Evolutionary conservation across 495 filamentous ascomycete genomes (phyloP), one percentile per base, ranked within the genome.

Genomic region (Aspergillus leporis): DNA sequence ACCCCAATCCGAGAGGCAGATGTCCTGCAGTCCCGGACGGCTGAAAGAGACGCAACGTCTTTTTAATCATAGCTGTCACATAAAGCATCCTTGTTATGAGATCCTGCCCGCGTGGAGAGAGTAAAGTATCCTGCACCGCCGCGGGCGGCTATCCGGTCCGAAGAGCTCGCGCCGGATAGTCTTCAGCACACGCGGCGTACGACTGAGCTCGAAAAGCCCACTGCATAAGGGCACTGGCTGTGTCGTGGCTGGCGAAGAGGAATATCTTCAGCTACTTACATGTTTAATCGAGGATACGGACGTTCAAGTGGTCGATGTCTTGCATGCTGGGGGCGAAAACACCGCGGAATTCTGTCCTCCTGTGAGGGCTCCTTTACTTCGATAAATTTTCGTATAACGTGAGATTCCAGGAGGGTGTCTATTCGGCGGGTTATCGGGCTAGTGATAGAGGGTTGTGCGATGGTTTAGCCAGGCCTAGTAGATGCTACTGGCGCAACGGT

Each of bases 11-110:
- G 5, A 71, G 68, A 5, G 64, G 32, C 5, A 72, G 68, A 25
- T 60, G 55, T 13, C 80, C 75, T 9, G 71, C 74, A 14, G 69
- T 73, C 8, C 64, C 76, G 0, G 76, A 75, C 0, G 78, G 73
- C 5, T 80, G 73, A 56, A 70, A 75, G 1, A 83, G 41, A 0
- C 80, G 71, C 8, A 83, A 58, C 0, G 72, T 70, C 51, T 83
- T 81, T 56, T 79, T 82, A 56, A 83, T 75, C 1, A 83, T 70
- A 1, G 79, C 80, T 0, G 70, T 49, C 0, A 74, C 76, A 56
- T 78, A 83, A 0, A 68, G 62, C 32, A 82, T 59, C 36, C 67
- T 53, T 43, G 74, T 71, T n/a, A 83, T 60, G 8, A 57, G n/a
- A 5, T 38, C 55, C 6, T 36, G 56, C 2, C 56, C 64, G 14